Evolutionary conservation across 176 grass and related monocot species (phyloP).

Genomic region (Aegilops bicornis): DNA sequence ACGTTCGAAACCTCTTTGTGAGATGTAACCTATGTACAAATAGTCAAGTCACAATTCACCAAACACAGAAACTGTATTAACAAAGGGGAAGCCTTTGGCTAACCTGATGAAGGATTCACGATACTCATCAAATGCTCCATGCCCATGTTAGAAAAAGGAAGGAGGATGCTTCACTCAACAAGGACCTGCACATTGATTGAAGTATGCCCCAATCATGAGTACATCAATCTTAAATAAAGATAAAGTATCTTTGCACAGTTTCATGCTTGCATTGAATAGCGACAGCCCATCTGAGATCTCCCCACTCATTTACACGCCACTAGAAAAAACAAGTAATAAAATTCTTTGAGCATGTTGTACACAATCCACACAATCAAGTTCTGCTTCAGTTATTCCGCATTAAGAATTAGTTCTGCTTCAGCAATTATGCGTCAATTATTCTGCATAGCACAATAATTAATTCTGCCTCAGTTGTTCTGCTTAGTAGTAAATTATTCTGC

Average conservation of each 20-base stretch:
- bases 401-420: too few relatives aligned
- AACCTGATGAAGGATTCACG: slow-evolving; percentile 47
- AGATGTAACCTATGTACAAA: background rate
- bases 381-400: background rate
- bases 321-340: background rate
- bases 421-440: too few relatives aligned
- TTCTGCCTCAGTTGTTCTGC: too few relatives aligned
- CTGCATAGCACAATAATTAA: too few relatives aligned
- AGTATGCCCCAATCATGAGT: background rate
- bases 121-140: slow-evolving; percentile 35
- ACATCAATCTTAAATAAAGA: slow-evolving; percentile 3
- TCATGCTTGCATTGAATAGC: background rate
- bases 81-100: too few relatives aligned
- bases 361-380: background rate
- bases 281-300: background rate
- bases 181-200: slow-evolving; percentile 35
- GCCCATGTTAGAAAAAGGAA: slow-evolving; percentile 32
- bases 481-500: background rate
- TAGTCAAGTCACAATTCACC: background rate
- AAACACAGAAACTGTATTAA: background rate
- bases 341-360: background rate
- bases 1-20: slow-evolving; percentile 17
- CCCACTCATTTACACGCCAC: background rate
- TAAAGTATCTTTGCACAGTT: background rate
- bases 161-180: slow-evolving; percentile 14